A percentile compares a stretch with the other conserved stretches of the same genome.
phyloP scores from a whole-genome alignment of 225 moss, liverwort and hornwort genomes.

The Sphagnum contortum region DNA sequence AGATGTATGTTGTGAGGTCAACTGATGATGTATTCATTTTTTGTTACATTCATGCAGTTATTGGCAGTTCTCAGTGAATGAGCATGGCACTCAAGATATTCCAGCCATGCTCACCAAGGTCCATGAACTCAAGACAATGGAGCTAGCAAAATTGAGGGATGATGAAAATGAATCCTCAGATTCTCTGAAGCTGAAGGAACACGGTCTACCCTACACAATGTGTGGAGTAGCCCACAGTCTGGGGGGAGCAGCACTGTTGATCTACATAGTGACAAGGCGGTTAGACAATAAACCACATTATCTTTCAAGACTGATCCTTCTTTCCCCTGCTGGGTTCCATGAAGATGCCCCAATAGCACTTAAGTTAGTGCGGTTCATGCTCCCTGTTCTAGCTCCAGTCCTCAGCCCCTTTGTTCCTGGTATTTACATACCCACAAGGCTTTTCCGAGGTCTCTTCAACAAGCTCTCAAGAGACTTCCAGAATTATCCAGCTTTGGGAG shows the following conservation, averaged over 20 bases:
- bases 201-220: constrained; percentile 57
- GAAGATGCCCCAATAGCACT: constrained; percentile 51
- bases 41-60: constrained; percentile 30
- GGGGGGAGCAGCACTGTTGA: constrained; percentile 77
- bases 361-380: constrained; percentile 18
- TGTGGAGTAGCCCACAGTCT: constrained; percentile 90
- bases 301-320: constrained; percentile 64
- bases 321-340: constrained; percentile 90
- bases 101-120: constrained; percentile 71
- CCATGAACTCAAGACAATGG: constrained; percentile 64
- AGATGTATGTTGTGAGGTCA: too few species aligned
- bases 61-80: constrained; percentile 78
- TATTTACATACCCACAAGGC: constrained; percentile 77
- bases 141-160: constrained; percentile 27
- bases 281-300: constrained; percentile 69
- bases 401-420: constrained; percentile 59
- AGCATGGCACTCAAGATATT: constrained; percentile 80
- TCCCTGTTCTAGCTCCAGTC: constrained; percentile 49
- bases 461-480: constrained; percentile 85
- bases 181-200: constrained; percentile 21
- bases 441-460: constrained; percentile 80
- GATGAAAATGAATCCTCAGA: constrained; percentile 22
- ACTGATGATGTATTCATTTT: too few species aligned
- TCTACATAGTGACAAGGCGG: constrained; percentile 64
- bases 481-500: constrained; percentile 79